Evolutionary conservation across 2,329 filamentous ascomycete genomes (phyloP), one percentile per base, ranked within the genome.

Genomic region (Colletotrichum sp.): DNA sequence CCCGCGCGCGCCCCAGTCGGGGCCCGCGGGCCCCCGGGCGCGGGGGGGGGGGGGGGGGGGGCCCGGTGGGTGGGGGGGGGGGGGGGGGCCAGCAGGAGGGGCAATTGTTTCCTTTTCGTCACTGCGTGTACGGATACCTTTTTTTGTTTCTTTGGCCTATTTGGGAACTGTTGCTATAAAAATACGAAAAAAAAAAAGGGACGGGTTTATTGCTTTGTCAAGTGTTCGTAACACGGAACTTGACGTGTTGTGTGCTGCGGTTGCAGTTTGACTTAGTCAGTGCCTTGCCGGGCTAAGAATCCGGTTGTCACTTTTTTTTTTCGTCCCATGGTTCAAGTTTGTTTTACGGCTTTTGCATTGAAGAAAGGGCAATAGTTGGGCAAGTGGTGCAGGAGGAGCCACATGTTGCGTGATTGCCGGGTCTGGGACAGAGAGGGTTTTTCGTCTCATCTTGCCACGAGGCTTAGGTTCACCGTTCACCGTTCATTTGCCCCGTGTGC

Each of bases 401-500:
- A 43, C 38, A 48, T 48, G 38, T 48, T 48, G 38, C 38, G 38
- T 48, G 38, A 48, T 48, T 48, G 38, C 38, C 38, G 38, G 52
- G 52, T 9, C 3, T 26, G 12, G 21, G 12, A 56, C 28, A 52
- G 43, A 21, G 43, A 21, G 12, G n/a, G 8, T 56, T 26, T 30
- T 21, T 26, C 62, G 56, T 66, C 62, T 61, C 62, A 75, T 67
- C 38, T 71, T 67, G 61, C 72, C 68, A 72, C 55, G 68, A 72
- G 68, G 68, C n/a, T n/a, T 48, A 48, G 18, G 38, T 38, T 38
- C 36, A 38, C 36, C 36, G 38, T 48, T 48, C 34, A 36, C 34
- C 34, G 34, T 36, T 36, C 34, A 16, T 36, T 36, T 36, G 38
- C 16, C 36, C 38, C 38, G 8, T 1, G 38, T 43, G 38, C 8